Base-by-base conservation (phyloP, 1,284 basidiomycete species). In the Cutaneotrichosporon sp. region DNA sequence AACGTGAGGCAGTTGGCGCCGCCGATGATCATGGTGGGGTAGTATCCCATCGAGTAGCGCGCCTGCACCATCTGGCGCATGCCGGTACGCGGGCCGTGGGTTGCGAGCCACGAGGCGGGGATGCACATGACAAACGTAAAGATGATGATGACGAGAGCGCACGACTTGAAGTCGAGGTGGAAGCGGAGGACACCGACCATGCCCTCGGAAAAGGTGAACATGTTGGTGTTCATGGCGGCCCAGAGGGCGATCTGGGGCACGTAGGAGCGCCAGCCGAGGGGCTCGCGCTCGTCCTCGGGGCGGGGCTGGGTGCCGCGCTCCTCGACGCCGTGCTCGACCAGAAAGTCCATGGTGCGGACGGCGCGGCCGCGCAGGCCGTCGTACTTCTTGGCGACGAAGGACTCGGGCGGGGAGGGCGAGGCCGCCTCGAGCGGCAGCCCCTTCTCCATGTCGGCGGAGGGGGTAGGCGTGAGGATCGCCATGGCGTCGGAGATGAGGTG, bases 1-100 rank as follows among this genome's bases (percentile, higher is more conserved):
- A 90, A 84, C 7, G 79, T 81, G 20, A 65, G 81, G 80, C 89
- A 81, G 68, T 89, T 88, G 69, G 90, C 77, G 22, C 89, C 69
- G 42, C 86, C 86, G 4, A 87, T 86, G 16, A 88, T 38, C 29
- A 88, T 84, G 50, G 87, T 84, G 2, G 87, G 87, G 68, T 84
- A 87, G 72, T 86, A 90, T 60, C 90, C 91, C 72, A 92, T 91
- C 38, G 85, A 87, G 76, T 88, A 90, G 25, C 89, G 82, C 7
- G 91, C 87, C 62, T 87, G 85, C 22, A 91, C 86, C 89, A 94
- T 92, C 70, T 93, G 91, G n/a, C 92, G 84, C 81, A 94, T 84
- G 10, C 92, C 92, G 0, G 89, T 82, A 74, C 87, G 88, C 0
- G 91, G 89, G n/a, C 92, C 92, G 85, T 90, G 92, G 43, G 88